Base-by-base conservation (phyloP, 768 basidiomycete species). In the Serendipita sp. region DNA sequence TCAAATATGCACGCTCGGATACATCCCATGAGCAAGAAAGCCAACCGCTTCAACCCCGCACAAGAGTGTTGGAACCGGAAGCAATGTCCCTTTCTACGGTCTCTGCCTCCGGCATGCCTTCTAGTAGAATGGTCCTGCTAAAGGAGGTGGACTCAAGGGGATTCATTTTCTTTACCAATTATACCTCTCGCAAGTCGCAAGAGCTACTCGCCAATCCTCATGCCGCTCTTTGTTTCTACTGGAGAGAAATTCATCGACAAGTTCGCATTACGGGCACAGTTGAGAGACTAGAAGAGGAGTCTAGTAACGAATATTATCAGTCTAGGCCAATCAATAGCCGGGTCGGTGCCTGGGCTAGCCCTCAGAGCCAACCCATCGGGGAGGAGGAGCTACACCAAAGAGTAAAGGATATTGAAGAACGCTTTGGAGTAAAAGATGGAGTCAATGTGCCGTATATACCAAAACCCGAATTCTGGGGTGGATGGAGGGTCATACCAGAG, bases 121-220 rank as follows among this genome's bases (percentile, higher is more conserved):
- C 90, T 44, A 83, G 87, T 10, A 84, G 95, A 68, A 81, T 90
- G 74, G 93, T 97, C 64, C 84, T 97, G 66, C 83, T 98, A 71
- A 96, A 94, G 75, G 83, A 91, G 71, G 83, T 91, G 70, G 96
- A 98, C 77, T 71, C 79, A 35, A 83, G 78, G 64, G 96, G 96
- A 62, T 97, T 98, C 77, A 83, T 95, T 65, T 96, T 97, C 77
- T 99, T 82, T 80, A 98, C 95, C 36, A 99, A 99, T 76, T 98
- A 98, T 77, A 82, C 84, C 45, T 95, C 92, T 10, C 83, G 94
- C 68, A 99, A 98, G 76, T 92, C 91, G 2, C 72, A 75, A 46
- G 96, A 98, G 73, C 80, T 98, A 34, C 65, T 74, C 3, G 79
- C 76, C 44, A 93, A 93, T 71, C 89, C 90, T 0, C 77, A 85